Percentiles rank a stretch among this genome's conserved stretches.
phyloP scores from a whole-genome alignment of 805 yeast species.

The Candida lessepsii region DNA sequence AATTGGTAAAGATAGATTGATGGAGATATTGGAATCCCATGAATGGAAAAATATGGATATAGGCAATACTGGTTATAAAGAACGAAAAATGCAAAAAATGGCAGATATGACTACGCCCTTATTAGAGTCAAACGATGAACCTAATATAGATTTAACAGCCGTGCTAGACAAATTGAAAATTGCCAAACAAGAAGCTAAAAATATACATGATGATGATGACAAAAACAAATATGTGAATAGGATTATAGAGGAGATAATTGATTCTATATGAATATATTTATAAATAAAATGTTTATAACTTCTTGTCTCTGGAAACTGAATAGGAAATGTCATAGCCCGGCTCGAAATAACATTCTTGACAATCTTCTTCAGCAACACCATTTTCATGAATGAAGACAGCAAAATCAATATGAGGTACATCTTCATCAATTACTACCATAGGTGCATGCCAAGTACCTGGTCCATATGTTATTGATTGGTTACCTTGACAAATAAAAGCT shows the following conservation, averaged over 20 bases:
- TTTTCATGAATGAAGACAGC: conserved; percentile 88
- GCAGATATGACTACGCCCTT: conserved; percentile 27
- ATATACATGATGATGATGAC: conserved; percentile 17
- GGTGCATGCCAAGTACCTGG: conserved; percentile 94
- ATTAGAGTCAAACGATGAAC: conserved; percentile 14
- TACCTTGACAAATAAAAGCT: conserved; percentile 77
- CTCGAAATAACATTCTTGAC: conserved; percentile 72
- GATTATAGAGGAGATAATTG: conserved; percentile 39
- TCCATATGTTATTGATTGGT: conserved; percentile 88
- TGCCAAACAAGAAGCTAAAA: conserved; percentile 29
- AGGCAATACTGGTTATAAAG: conserved; percentile 16
- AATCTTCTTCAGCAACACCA: conserved; percentile 74
- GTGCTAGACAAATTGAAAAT: conserved; percentile 31
- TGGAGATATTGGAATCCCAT: conserved; percentile 48
- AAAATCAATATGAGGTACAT: conserved; percentile 59
- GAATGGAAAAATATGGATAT: conserved; percentile 41
- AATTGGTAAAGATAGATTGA: conserved; percentile 41
- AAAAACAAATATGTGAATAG: conserved; percentile 32
- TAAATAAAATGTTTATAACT: conserved; percentile 13
- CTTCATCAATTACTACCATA: conserved; percentile 76
- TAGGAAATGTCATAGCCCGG: conserved; percentile 51
- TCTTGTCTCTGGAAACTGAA: conserved; percentile 11
- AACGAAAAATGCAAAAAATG: conserved; percentile 21
- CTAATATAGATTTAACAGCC: conserved; percentile 25
- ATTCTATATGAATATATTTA: conserved; percentile 26